Evolutionary conservation across 441 rosid genomes (phyloP).

Genomic region (Erysimum cheiri): DNA sequence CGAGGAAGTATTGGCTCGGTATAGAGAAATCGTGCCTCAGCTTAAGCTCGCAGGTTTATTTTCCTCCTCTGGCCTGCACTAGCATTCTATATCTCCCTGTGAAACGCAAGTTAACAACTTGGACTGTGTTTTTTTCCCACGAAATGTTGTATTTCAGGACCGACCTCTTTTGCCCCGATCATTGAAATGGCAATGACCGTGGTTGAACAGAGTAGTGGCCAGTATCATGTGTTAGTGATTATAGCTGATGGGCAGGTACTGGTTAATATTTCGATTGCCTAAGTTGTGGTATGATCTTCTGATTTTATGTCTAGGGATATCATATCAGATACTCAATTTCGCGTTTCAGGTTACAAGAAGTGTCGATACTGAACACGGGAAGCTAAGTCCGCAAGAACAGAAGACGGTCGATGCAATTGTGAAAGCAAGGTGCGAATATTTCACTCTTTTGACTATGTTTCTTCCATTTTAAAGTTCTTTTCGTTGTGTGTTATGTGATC

Average conservation of each 20-base stretch:
- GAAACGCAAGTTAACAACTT: conserved; percentile 6
- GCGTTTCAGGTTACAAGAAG: conserved; percentile 71
- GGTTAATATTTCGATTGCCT: not conserved
- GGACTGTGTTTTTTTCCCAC: not conserved
- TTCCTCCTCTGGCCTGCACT: conserved; percentile 24
- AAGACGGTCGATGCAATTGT: conserved; percentile 78
- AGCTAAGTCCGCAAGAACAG: conserved; percentile 77
- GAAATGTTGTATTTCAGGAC: conserved; percentile 52
- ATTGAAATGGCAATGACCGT: conserved; percentile 84
- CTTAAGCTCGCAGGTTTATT: conserved; percentile 71
- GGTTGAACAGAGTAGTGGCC: conserved; percentile 76
- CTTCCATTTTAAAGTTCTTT: not conserved
- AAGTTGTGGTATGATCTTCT: conserved; percentile 16
- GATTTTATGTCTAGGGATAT: conserved; percentile 4
- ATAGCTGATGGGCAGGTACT: conserved; percentile 88
- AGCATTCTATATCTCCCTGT: conserved; percentile 24
- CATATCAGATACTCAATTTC: not conserved
- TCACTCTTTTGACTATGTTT: conserved; percentile 8
- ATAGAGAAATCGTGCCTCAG: conserved; percentile 69
- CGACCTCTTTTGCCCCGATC: conserved; percentile 80
- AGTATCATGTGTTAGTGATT: conserved; percentile 75
- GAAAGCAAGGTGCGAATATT: conserved; percentile 59
- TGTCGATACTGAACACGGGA: conserved; percentile 58
- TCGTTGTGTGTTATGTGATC: conserved; percentile 7
- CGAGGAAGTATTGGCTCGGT: conserved; percentile 68